phyloP scores from a whole-genome alignment of 345 rosid genomes.

The Cardiospermum halicacabum region DNA sequence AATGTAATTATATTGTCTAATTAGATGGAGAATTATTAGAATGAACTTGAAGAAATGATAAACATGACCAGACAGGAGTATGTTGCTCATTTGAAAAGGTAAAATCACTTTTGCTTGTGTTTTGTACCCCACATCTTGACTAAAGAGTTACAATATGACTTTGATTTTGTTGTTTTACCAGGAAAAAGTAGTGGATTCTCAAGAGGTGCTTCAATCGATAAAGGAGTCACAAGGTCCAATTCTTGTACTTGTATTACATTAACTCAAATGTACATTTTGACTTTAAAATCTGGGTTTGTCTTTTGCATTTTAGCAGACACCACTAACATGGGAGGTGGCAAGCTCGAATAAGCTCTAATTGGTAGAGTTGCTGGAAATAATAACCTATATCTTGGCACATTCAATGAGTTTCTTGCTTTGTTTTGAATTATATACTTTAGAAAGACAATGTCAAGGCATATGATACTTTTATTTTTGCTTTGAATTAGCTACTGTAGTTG shows the following conservation, averaged over 20 bases:
- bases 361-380: constrained; percentile 99
- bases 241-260: not conserved
- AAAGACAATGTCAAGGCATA: no score
- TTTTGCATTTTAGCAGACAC: constrained; percentile 36
- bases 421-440: no score
- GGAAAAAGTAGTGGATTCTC: constrained; percentile 99
- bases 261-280: not conserved
- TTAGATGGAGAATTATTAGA: constrained; percentile 75
- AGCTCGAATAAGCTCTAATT: constrained; percentile 92
- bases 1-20: constrained; percentile 7
- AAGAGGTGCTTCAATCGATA: constrained; percentile 96
- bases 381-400: constrained; percentile 96
- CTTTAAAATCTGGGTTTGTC: constrained; percentile 13
- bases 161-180: constrained; percentile 18
- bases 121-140: not conserved
- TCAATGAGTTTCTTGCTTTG: constrained; percentile 52
- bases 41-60: constrained; percentile 80
- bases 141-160: not conserved
- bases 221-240: constrained; percentile 93
- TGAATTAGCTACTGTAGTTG: not conserved
- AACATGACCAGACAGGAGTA: constrained; percentile 86
- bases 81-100: constrained; percentile 92
- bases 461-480: no score
- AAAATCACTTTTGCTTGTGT: not conserved
- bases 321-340: constrained; percentile 99